A percentile compares a stretch with the other conserved stretches of the same genome.
These are phyloP conservation scores for Apophysomyces ossiformis DNA, from an alignment of 371 early-diverging fungal species.

Conservation along the genomic window DNA sequence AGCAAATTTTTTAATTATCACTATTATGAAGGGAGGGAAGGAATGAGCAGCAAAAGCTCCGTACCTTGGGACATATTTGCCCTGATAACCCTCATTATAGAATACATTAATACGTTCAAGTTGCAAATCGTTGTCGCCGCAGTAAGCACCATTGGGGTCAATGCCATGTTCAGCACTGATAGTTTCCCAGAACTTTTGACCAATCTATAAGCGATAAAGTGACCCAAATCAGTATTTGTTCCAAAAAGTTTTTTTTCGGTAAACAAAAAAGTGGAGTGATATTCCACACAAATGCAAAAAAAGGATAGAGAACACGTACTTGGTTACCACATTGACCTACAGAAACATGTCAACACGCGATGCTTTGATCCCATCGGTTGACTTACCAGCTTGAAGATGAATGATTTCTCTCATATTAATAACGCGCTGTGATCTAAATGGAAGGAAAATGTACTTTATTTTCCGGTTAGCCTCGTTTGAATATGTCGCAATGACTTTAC, in stretches of 20 bases:
- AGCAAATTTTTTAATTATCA: background rate
- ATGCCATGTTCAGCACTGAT: slow-evolving; percentile 92
- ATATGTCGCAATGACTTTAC: background rate
- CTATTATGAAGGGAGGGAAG: slow-evolving; percentile 31
- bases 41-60: background rate
- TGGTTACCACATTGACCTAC: slow-evolving; percentile 89
- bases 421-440: slow-evolving; percentile 3
- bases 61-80: slow-evolving; percentile 81
- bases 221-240: slow-evolving; percentile 10
- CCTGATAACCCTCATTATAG: slow-evolving; percentile 90
- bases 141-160: slow-evolving; percentile 68
- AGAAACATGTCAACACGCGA: slow-evolving; percentile 4
- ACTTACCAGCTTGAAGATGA: slow-evolving; percentile 90
- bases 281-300: background rate
- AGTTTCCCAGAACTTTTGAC: slow-evolving; percentile 92
- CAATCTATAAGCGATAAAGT: slow-evolving; percentile 49
- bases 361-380: background rate
- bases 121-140: slow-evolving; percentile 87
- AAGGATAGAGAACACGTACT: slow-evolving; percentile 29
- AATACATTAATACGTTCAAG: slow-evolving; percentile 98
- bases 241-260: slow-evolving; percentile 5
- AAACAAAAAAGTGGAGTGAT: slow-evolving; percentile 7
- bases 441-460: slow-evolving; percentile 5
- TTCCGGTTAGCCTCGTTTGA: background rate
- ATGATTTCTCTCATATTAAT: slow-evolving; percentile 97